Evolutionary conservation across 176 grass and related monocot genomes (phyloP).

Genomic region (Oryza australiensis): DNA sequence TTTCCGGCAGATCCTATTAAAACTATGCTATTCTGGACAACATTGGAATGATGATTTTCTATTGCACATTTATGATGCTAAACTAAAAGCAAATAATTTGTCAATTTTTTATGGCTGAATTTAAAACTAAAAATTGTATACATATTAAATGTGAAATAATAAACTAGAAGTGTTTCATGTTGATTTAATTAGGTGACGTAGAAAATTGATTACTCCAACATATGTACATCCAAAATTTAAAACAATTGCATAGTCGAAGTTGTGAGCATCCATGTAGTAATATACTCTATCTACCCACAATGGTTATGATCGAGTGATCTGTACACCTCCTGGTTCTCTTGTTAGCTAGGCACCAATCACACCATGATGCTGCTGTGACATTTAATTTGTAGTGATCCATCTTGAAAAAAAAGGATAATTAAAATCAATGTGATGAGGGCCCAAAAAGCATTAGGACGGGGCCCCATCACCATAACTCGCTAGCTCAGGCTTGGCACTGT

Average conservation of each 20-base stretch:
- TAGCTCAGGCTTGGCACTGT: constrained; percentile 15
- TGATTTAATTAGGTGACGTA: not conserved
- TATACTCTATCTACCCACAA: not conserved
- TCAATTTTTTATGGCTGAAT: not conserved
- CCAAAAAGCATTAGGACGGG: not conserved
- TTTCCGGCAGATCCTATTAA: not conserved
- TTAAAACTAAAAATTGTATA: not conserved
- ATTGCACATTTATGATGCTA: not conserved
- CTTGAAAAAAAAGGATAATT: not conserved
- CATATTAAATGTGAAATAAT: not conserved
- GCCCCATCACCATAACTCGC: constrained; percentile 27
- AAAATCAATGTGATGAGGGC: constrained; percentile 3
- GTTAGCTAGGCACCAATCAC: not conserved
- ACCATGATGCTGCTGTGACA: not conserved
- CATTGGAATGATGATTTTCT: not conserved
- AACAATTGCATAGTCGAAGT: not conserved
- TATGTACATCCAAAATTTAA: not conserved
- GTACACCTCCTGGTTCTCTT: not conserved
- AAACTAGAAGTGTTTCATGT: not conserved
- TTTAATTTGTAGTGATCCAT: not conserved
- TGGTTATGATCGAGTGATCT: no score
- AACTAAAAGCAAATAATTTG: not conserved
- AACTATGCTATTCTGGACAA: not conserved
- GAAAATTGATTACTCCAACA: not conserved
- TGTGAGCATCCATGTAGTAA: not conserved